Percentiles rank a stretch among this genome's conserved stretches.
phyloP scores from a whole-genome alignment of 2,329 filamentous ascomycete genomes.

The Sporothrix luriei region DNA sequence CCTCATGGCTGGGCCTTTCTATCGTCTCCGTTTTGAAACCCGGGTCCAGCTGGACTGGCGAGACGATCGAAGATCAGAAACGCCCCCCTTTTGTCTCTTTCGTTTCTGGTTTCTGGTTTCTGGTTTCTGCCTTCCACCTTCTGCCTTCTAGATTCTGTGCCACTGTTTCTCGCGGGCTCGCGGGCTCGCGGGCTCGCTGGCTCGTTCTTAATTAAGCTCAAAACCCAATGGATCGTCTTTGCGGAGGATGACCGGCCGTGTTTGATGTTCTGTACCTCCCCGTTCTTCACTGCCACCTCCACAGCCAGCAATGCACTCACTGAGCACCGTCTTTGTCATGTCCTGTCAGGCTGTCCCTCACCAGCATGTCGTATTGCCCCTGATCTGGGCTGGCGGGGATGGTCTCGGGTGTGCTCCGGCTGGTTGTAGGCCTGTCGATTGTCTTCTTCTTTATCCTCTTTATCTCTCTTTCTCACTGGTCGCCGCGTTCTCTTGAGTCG shows the following conservation, averaged over 20 bases:
- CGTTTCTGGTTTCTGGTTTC: background rate
- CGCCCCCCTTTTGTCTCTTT: background rate
- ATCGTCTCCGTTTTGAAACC: conserved; percentile 5
- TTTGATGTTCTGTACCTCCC: conserved; percentile 21
- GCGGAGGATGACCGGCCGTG: background rate
- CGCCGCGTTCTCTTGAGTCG: conserved; percentile 1
- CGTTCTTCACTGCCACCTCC: conserved; percentile 3
- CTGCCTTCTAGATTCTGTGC: background rate
- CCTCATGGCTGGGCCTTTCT: background rate
- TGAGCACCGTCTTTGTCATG: background rate
- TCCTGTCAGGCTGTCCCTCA: no score
- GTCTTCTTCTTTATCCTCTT: background rate
- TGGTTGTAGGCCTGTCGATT: background rate
- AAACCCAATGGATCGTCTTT: background rate
- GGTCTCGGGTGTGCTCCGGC: conserved; percentile 23
- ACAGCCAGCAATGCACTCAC: background rate
- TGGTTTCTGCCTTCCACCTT: no score
- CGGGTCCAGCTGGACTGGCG: background rate
- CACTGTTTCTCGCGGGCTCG: background rate
- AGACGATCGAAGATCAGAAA: background rate
- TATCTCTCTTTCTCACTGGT: background rate
- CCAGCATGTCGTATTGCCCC: conserved; percentile 11
- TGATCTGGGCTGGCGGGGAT: background rate
- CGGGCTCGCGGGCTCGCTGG: no score
- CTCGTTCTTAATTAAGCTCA: conserved; percentile 5